Conservation (phyloP, 768 basidiomycete species). For the Podaxis sp. region DNA sequence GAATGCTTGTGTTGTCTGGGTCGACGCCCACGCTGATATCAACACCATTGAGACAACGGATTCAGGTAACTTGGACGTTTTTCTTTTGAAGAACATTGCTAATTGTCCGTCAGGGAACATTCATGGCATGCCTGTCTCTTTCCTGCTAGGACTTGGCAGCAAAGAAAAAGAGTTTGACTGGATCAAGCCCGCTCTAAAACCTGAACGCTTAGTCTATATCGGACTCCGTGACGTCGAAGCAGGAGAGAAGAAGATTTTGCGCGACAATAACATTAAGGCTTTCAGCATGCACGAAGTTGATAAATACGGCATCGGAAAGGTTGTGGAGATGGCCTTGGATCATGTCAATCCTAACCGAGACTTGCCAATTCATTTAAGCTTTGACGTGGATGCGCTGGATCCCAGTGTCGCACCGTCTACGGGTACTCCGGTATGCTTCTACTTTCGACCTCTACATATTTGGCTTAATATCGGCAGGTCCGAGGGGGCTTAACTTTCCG, state of each 20-base stretch:
- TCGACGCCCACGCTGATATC: conserved; percentile 97
- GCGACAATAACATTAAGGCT: conserved; percentile 76
- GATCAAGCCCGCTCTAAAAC: conserved; percentile 63
- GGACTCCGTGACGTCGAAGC: conserved; percentile 92
- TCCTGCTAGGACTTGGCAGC: conserved; percentile 67
- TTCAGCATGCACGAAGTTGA: conserved; percentile 94
- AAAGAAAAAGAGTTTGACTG: conserved; percentile 45
- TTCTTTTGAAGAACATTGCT: conserved; percentile 14
- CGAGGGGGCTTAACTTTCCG: conserved; percentile 95
- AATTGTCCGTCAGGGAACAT: conserved; percentile 67
- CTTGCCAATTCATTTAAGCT: conserved; percentile 90
- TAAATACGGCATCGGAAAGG: conserved; percentile 89
- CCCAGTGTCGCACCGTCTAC: conserved; percentile 96
- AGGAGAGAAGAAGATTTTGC: conserved; percentile 86
- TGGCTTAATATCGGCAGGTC: conserved; percentile 45
- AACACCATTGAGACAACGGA: conserved; percentile 85
- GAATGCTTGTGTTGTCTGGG: conserved; percentile 89
- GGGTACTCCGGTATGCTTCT: conserved; percentile 73
- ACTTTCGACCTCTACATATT: not conserved
- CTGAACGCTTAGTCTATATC: conserved; percentile 90
- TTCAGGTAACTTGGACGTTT: conserved; percentile 47
- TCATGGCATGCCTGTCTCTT: conserved; percentile 97
- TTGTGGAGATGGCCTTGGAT: conserved; percentile 96
- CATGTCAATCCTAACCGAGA: conserved; percentile 86
- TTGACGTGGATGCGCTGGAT: conserved; percentile 95